Base-by-base conservation (phyloP, 805 yeast genomes). In the Cyberlindnera xylosilytica region DNA sequence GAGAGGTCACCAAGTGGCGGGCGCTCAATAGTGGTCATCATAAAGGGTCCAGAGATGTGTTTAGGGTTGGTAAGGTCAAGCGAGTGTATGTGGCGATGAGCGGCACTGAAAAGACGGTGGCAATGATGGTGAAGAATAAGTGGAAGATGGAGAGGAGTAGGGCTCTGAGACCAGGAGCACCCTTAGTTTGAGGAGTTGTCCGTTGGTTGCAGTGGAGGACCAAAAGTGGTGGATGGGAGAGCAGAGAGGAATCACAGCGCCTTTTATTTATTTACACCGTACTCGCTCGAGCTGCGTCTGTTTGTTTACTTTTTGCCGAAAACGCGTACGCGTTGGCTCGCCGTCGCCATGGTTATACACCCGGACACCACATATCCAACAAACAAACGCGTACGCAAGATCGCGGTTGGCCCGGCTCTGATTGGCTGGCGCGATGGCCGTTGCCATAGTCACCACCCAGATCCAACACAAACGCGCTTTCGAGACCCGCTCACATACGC, bases 221-320 rank as follows among this genome's bases (percentile, higher is more conserved):
- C 13, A 22, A 29, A 6, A 13, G 18, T 29, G 4, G 20, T 7
- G 32, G 32, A 12, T 27, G 32, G 19, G 32, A 15, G 19, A 13
- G 12, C n/a, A 29, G 20, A 29, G 32, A 16, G 19, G 32, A 29
- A 13, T 6, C 32, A 6, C 17, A 27, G 28, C 16, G 23, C 20
- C 22, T 34, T 39, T 20, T 39, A 27, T 34, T 33, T 28, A 31
- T 40, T 45, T 29, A 22, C 36, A 22, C 19, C n/a, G 13, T 29
- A 23, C 28, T 8, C 34, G 24, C 23, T 24, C 18, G n/a, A 20
- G 38, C 22, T 31, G 44, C 44, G 39, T 39, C 34, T 39, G 32
- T 36, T 44, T 49, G 53, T 46, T 46, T 50, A 46, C 49, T 41
- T 46, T 58, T 51, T 60, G 52, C 42, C 40, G 62, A 63, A 44